Conservation (phyloP, 257 asterid genomes). For the Plantago elongata region DNA sequence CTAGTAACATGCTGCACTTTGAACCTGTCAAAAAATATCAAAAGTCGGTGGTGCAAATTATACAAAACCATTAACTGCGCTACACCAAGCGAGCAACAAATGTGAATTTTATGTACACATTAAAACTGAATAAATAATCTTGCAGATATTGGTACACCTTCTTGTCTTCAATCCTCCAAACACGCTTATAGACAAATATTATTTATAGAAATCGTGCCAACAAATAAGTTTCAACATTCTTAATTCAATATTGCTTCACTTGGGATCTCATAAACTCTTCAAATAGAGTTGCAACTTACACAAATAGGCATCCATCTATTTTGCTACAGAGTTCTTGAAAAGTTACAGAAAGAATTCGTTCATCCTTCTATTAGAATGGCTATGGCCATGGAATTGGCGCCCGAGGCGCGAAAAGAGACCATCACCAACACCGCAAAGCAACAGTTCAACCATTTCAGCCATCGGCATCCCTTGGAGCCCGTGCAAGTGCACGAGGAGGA, state of each 20-base stretch:
- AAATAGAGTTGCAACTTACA: slow-evolving; percentile 1
- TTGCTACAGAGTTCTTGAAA: background rate
- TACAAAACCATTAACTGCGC: background rate
- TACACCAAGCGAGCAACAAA: background rate
- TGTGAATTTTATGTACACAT: background rate
- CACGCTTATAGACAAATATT: background rate
- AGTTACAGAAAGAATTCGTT: background rate
- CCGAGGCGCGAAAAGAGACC: background rate
- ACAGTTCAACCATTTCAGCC: slow-evolving; percentile 44
- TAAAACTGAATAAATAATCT: background rate
- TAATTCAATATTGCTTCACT: background rate
- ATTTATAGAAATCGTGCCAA: slow-evolving; percentile 6
- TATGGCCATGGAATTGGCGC: slow-evolving; percentile 7
- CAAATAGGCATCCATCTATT: background rate
- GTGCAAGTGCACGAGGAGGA: slow-evolving; percentile 21
- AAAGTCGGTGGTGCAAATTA: too few relatives aligned
- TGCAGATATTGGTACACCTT: background rate
- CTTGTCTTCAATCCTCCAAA: background rate
- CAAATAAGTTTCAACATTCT: background rate
- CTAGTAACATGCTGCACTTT: too few relatives aligned
- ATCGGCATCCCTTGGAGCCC: slow-evolving; percentile 36
- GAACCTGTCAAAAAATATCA: too few relatives aligned
- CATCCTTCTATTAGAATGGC: slow-evolving; percentile 15
- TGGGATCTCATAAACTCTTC: background rate
- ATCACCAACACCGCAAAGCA: background rate